Conservation (phyloP, 495 filamentous ascomycete species). For the Chlorociboria aeruginascens region DNA sequence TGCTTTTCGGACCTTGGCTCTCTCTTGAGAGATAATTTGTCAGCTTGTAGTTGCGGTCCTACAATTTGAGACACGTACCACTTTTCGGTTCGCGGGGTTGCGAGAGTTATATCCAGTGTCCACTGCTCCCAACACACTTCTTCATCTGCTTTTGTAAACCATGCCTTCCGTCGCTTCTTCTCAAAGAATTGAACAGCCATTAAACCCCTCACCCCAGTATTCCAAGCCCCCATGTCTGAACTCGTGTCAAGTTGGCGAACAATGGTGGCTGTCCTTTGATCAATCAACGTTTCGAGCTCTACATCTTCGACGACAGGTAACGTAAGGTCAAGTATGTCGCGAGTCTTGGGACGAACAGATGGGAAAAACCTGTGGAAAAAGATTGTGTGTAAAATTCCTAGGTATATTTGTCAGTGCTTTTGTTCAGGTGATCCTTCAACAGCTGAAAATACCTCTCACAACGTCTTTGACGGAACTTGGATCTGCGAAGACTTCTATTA, state of each 20-base stretch:
- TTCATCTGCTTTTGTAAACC: constrained; percentile 68
- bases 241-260: constrained; percentile 50
- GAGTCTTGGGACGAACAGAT: constrained; percentile 66
- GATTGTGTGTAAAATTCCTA: constrained; percentile 90
- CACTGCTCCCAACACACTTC: constrained; percentile 96
- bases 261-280: constrained; percentile 67
- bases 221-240: constrained; percentile 30
- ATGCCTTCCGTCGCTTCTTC: constrained; percentile 72
- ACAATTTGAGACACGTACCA: constrained; percentile 38
- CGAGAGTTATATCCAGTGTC: constrained; percentile 83
- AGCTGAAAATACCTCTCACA: constrained; percentile 59
- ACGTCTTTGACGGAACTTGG: constrained; percentile 77
- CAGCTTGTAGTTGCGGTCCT: neutral
- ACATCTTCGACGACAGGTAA: constrained; percentile 79
- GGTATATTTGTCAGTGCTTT: constrained; percentile 1
- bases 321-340: constrained; percentile 86
- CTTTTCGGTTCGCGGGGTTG: constrained; percentile 78
- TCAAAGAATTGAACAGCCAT: constrained; percentile 92
- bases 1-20: constrained; percentile 72
- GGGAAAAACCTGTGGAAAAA: constrained; percentile 99
- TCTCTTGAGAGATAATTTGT: constrained; percentile 38
- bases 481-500: constrained; percentile 75
- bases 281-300: constrained; percentile 86
- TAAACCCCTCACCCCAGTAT: constrained; percentile 54
- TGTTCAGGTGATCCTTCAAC: neutral